Evolutionary conservation across 352 stramenopile genomes (phyloP), one percentile per base, ranked within the genome.

Genomic region (Globisporangium barbulae): DNA sequence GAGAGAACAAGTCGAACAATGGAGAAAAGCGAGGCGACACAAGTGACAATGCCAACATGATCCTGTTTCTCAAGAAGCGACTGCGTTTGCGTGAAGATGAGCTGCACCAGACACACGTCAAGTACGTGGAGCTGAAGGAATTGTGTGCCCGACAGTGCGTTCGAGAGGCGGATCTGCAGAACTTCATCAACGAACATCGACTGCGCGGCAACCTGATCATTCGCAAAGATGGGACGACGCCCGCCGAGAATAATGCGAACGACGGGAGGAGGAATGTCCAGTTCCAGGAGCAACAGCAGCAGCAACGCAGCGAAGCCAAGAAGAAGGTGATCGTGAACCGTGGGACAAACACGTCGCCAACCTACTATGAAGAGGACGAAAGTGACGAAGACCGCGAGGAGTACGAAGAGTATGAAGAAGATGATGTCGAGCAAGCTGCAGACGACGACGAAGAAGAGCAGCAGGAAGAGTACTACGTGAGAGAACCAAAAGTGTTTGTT

Each of bases 171-270:
- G 84, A 88, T 61, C 41, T 93, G 31, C 84, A 91, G 61, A 93
- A 91, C 50, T 91, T 90, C 57, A 88, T 93, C 64, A 90, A 91
- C 44, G 84, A 90, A 44, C 81, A 93, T 54, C 84, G 84, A 9
- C 63, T 93, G 30, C 80, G 84, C 2, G 84, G 84, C 5, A 89
- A 90, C 37, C 70, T 91, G 9, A 64, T 88, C 19, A 81, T 90
- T 56, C 61, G 68, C 15, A 85, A 85, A 50, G 63, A 68, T 2
- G 53, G 21, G 2, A 48, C 41, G 4, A 33, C 54, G 6, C 54
- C 54, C 7, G 66, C 35, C 25, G 56, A 65, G 9, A 50, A 45
- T 19, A 68, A 73, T 19, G 52, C 56, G 6, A 65, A 58, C 33
- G 53, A 15, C 10, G 50, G 30, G 28, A 47, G 22, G 19, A 60